phyloP scores from a whole-genome alignment of 2,329 filamentous ascomycete species.

The Colletotrichum phormii region DNA sequence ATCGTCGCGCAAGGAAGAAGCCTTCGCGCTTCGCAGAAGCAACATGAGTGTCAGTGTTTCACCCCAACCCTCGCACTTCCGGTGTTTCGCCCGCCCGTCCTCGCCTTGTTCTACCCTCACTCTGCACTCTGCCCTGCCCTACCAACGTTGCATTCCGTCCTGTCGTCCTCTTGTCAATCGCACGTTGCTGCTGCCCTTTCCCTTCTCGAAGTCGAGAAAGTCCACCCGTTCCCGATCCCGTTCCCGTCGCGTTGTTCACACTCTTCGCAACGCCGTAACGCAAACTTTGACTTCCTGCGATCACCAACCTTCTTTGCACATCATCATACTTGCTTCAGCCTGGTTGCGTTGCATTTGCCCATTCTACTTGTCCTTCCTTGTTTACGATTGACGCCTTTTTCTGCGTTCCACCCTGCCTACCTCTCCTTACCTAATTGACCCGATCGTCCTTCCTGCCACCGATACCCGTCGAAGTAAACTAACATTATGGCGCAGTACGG shows the following conservation, averaged over 20 bases:
- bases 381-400: neutral
- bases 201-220: conserved; percentile 34
- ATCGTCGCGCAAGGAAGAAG: conserved; percentile 38
- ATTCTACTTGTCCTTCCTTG: conserved; percentile 2
- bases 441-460: conserved; percentile 13
- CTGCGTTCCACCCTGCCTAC: neutral
- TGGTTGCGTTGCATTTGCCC: conserved; percentile 34
- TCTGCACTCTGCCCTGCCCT: conserved; percentile 10
- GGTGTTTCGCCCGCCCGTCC: conserved; percentile 36
- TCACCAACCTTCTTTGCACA: conserved; percentile 35
- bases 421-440: conserved; percentile 1
- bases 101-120: conserved; percentile 9
- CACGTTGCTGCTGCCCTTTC: conserved; percentile 17
- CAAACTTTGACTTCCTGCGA: conserved; percentile 16
- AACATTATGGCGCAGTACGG: conserved; percentile 60
- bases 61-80: conserved; percentile 41
- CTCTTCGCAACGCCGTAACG: neutral
- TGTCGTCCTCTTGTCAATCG: conserved; percentile 8
- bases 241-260: too few species aligned
- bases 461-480: conserved; percentile 40
- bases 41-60: conserved; percentile 64
- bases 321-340: conserved; percentile 30
- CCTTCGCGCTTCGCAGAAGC: conserved; percentile 37
- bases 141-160: conserved; percentile 5
- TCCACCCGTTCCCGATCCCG: conserved; percentile 5